phyloP scores from a whole-genome alignment of 371 early-diverging fungal genomes.

The Rhizopus microsporus region DNA sequence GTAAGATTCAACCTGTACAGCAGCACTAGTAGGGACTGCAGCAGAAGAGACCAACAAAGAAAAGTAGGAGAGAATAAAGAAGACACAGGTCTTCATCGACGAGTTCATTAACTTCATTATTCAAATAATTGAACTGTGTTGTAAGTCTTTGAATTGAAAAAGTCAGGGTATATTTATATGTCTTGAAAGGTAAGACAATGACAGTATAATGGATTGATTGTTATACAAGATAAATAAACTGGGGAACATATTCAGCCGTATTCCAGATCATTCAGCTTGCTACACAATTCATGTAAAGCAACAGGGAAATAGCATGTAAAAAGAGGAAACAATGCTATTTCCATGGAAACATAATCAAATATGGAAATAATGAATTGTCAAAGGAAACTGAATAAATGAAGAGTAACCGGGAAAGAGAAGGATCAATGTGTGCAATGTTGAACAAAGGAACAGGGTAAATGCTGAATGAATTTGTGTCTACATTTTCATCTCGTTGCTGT shows the following conservation, averaged over 20 bases:
- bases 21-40: conserved; percentile 16
- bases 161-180: background rate
- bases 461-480: too few relatives aligned
- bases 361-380: background rate
- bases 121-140: background rate
- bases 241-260: too few relatives aligned
- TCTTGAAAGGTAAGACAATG: background rate
- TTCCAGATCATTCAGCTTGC: too few relatives aligned
- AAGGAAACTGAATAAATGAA: background rate
- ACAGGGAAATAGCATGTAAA: too few relatives aligned
- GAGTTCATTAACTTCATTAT: background rate
- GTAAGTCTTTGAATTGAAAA: background rate
- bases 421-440: background rate
- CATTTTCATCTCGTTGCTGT: too few relatives aligned
- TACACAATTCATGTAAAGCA: too few relatives aligned
- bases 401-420: background rate
- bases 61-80: background rate
- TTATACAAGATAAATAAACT: too few relatives aligned
- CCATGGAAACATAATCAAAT: background rate
- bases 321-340: too few relatives aligned
- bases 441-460: background rate
- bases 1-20: conserved; percentile 25
- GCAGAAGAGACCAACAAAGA: conserved; percentile 10
- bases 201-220: too few relatives aligned
- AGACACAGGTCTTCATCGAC: background rate